Percentiles rank a stretch among this genome's conserved stretches.
phyloP scores from a whole-genome alignment of 306 rosid genomes.

The Albizia julibrissin region DNA sequence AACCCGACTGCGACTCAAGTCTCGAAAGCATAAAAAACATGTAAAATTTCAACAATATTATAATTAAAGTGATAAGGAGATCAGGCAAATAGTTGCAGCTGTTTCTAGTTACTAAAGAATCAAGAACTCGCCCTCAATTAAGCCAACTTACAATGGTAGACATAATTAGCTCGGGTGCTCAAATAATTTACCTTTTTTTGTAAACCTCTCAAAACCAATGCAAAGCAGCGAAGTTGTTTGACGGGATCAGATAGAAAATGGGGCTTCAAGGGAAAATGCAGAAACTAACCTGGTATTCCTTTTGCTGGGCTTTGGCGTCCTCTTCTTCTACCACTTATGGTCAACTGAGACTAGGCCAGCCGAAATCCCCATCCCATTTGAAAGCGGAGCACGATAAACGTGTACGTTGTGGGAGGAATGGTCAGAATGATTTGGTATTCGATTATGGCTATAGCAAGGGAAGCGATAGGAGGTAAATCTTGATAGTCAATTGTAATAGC shows the following conservation, averaged over 20 bases:
- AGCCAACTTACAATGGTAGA: constrained; percentile 9
- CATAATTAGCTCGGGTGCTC: constrained; percentile 9
- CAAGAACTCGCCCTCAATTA: constrained; percentile 16
- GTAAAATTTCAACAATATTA: constrained; percentile 13
- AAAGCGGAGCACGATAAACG: neutral
- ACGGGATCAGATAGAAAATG: neutral
- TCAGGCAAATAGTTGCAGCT: neutral
- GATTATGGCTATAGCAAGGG: constrained; percentile 42
- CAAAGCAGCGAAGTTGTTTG: neutral
- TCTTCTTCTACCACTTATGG: neutral
- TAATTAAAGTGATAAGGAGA: constrained; percentile 7
- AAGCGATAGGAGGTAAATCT: constrained; percentile 48
- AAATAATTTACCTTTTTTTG: neutral
- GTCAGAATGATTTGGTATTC: constrained; percentile 41
- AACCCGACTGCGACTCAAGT: constrained; percentile 30
- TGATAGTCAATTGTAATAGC: neutral
- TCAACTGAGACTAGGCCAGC: constrained; percentile 12
- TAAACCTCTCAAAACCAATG: constrained; percentile 1
- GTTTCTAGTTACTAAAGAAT: neutral
- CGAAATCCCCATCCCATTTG: constrained; percentile 25
- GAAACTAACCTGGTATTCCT: constrained; percentile 2
- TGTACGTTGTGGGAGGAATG: constrained; percentile 39
- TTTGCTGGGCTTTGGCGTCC: neutral
- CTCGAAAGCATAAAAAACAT: constrained; percentile 37
- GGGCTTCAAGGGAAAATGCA: neutral